Percentiles rank a stretch among this genome's conserved stretches.
Evolutionary conservation across 306 rosid genomes (phyloP).

Genomic region (Rosa rugosa): DNA sequence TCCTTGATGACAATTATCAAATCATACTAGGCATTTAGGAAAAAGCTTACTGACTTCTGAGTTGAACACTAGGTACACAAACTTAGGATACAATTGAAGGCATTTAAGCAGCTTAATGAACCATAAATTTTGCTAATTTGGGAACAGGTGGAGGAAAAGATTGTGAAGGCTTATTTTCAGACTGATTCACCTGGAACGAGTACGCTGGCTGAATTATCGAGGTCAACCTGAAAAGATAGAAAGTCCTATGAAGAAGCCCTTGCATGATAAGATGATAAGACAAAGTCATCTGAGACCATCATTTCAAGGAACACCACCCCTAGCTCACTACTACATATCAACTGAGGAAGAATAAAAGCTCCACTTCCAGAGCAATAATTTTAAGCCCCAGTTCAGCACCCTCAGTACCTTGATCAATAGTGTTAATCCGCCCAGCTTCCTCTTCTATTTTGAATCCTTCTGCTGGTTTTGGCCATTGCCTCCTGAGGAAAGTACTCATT

Average conservation of each 20-base stretch:
- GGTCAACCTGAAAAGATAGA: neutral
- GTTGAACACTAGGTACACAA: neutral
- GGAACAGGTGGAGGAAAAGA: neutral
- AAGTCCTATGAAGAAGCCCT: neutral
- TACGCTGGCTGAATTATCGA: neutral
- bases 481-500: neutral
- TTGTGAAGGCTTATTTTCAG: neutral
- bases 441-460: neutral
- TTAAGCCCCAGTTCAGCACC: neutral
- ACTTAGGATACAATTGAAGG: neutral
- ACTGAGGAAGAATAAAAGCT: neutral
- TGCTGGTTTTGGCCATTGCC: neutral
- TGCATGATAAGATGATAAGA: neutral
- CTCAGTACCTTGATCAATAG: neutral
- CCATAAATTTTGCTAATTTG: neutral
- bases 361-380: neutral
- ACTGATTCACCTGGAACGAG: neutral
- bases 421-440: neutral
- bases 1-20: neutral
- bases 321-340: neutral
- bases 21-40: neutral
- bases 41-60: neutral
- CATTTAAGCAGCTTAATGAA: no score
- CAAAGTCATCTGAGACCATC: neutral
- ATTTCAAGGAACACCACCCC: neutral